Evolutionary conservation across 257 asterid species (phyloP).

Genomic region (Penstemon eatonii): DNA sequence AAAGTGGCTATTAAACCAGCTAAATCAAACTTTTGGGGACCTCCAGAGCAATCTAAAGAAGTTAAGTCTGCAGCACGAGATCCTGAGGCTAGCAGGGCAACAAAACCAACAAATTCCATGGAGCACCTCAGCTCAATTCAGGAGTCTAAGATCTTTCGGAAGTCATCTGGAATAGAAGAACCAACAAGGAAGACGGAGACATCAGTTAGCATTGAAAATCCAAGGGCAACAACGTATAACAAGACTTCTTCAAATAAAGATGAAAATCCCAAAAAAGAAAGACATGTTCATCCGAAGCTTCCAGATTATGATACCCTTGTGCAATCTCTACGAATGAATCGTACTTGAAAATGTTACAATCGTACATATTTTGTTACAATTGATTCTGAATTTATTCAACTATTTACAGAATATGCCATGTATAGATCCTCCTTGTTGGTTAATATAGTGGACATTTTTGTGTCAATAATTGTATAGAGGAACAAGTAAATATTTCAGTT

Average conservation of each 20-base stretch:
- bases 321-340: conserved; percentile 51
- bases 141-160: conserved; percentile 9
- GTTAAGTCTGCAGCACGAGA: conserved; percentile 19
- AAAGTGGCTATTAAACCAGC: conserved; percentile 30
- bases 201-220: conserved; percentile 29
- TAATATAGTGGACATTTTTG: too few species aligned
- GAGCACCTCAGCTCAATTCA: conserved; percentile 26
- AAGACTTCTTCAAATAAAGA: conserved; percentile 35
- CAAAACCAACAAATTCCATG: too few species aligned
- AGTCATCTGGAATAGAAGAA: conserved; percentile 38
- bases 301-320: conserved; percentile 74
- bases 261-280: conserved; percentile 52
- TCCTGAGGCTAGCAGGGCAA: not conserved
- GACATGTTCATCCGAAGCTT: conserved; percentile 92
- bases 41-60: conserved; percentile 29
- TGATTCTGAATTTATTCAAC: conserved; percentile 4
- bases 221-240: conserved; percentile 29
- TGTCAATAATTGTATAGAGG: too few species aligned
- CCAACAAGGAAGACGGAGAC: conserved; percentile 31
- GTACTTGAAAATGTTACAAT: conserved; percentile 31
- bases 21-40: conserved; percentile 36
- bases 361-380: not conserved
- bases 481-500: too few species aligned
- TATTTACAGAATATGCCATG: too few species aligned
- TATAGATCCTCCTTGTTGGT: too few species aligned